phyloP scores from a whole-genome alignment of 2,329 filamentous ascomycete species.

The Talaromyces sp. region DNA sequence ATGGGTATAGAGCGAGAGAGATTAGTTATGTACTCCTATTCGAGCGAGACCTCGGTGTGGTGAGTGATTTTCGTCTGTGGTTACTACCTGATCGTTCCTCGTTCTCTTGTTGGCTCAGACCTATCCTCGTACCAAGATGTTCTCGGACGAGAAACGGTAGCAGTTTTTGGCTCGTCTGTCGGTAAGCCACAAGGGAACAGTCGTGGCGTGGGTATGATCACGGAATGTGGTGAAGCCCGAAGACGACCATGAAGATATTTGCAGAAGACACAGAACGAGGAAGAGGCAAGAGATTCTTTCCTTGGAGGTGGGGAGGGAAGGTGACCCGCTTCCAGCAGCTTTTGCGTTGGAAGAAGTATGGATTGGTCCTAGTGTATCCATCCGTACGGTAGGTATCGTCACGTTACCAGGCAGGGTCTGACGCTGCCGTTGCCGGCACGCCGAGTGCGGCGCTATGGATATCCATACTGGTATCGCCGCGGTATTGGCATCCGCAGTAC shows the following conservation, averaged over 20 bases:
- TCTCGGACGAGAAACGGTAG: not conserved
- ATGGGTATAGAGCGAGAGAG: not conserved
- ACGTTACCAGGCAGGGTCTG: not conserved
- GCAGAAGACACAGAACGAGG: not conserved
- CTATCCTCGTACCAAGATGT: not conserved
- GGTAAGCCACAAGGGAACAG: not conserved
- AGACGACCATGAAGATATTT: not conserved
- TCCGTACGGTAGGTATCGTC: not conserved
- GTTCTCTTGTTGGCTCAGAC: not conserved
- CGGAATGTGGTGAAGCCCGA: not conserved
- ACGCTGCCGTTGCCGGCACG: not conserved
- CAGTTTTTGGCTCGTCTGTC: not conserved
- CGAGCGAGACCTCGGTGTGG: not conserved
- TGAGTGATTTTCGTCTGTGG: not conserved
- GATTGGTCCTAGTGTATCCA: not conserved
- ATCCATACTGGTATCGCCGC: not conserved
- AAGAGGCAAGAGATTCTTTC: conserved; percentile 7
- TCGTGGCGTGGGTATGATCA: not conserved
- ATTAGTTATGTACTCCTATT: not conserved
- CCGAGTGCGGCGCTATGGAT: conserved; percentile 13
- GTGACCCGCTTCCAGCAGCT: conserved; percentile 10
- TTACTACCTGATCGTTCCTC: not conserved
- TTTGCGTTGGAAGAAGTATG: not conserved
- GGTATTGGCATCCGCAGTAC: not conserved
- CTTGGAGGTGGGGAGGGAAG: conserved; percentile 15